Evolutionary conservation across 1,139 yeast species (phyloP).

Genomic region (Arxiozyma bovina): DNA sequence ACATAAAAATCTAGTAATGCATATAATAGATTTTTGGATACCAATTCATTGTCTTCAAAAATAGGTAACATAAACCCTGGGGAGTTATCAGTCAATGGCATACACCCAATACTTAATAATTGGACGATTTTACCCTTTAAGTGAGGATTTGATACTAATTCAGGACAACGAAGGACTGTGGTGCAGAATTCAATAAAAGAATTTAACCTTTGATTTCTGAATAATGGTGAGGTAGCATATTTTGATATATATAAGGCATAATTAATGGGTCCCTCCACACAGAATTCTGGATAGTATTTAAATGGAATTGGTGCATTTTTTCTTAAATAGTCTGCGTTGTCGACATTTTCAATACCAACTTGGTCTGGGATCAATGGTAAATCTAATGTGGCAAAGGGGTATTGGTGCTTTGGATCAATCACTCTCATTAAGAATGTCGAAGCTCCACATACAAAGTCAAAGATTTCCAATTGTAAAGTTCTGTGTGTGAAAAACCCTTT

Average conservation of each 20-base stretch:
- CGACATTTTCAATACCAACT: constrained; percentile 51
- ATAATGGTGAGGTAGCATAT: constrained; percentile 52
- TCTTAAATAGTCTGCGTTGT: constrained; percentile 60
- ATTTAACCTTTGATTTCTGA: constrained; percentile 43
- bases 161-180: constrained; percentile 74
- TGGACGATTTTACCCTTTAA: constrained; percentile 79
- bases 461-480: constrained; percentile 51
- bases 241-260: constrained; percentile 60
- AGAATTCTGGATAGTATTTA: constrained; percentile 77
- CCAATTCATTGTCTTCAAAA: constrained; percentile 55
- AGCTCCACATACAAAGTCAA: constrained; percentile 71
- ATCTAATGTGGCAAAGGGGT: constrained; percentile 46
- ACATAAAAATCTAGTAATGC: constrained; percentile 85
- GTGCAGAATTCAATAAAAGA: constrained; percentile 67
- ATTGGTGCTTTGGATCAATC: constrained; percentile 60
- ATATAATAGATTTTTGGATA: constrained; percentile 60
- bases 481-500: constrained; percentile 52
- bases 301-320: constrained; percentile 66
- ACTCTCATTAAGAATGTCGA: constrained; percentile 61
- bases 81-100: constrained; percentile 45
- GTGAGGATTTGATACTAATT: constrained; percentile 84
- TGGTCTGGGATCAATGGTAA: constrained; percentile 57
- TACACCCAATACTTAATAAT: constrained; percentile 65
- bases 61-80: constrained; percentile 69
- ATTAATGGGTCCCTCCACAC: constrained; percentile 74